Conservation (phyloP, 1,284 basidiomycete species). For the Volvariella surrecta region DNA sequence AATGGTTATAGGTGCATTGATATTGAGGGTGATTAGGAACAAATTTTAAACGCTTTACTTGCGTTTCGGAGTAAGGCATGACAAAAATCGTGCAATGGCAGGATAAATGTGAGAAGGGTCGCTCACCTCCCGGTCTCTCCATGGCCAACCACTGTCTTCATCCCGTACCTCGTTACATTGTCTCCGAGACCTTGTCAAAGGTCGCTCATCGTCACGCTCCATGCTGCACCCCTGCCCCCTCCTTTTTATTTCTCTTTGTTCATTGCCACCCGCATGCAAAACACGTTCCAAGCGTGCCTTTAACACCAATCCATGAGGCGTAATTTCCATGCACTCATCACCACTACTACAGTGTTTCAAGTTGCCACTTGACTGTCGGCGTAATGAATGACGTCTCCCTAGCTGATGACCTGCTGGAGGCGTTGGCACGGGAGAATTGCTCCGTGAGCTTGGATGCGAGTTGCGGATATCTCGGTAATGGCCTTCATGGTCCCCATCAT, state of each 20-base stretch:
- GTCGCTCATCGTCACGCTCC: constrained; percentile 1
- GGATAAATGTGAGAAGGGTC: background rate
- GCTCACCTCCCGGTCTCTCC: constrained; percentile 13
- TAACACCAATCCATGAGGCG: constrained; percentile 49
- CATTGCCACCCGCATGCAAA: constrained; percentile 21
- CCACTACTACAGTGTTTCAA: background rate
- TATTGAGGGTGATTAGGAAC: too few species aligned
- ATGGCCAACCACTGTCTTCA: constrained; percentile 21
- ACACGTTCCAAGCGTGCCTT: constrained; percentile 47
- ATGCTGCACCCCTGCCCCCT: constrained; percentile 10
- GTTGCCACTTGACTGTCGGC: background rate
- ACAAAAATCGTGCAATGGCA: background rate
- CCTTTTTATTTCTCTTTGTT: constrained; percentile 19
- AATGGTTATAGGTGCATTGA: too few species aligned
- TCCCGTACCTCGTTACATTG: constrained; percentile 20
- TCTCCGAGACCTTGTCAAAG: background rate
- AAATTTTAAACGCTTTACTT: too few species aligned
- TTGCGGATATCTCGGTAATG: background rate
- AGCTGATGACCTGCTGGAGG: background rate
- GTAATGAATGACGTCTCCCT: background rate
- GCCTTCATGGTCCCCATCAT: background rate
- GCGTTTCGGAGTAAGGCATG: too few species aligned
- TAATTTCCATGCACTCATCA: constrained; percentile 17
- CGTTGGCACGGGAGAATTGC: background rate
- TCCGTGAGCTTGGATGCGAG: background rate